A percentile compares a stretch with the other conserved stretches of the same genome.
These are phyloP conservation scores for Talaromyces trachyspermus DNA, from an alignment of 495 filamentous ascomycete species.

Conservation along the genomic window DNA sequence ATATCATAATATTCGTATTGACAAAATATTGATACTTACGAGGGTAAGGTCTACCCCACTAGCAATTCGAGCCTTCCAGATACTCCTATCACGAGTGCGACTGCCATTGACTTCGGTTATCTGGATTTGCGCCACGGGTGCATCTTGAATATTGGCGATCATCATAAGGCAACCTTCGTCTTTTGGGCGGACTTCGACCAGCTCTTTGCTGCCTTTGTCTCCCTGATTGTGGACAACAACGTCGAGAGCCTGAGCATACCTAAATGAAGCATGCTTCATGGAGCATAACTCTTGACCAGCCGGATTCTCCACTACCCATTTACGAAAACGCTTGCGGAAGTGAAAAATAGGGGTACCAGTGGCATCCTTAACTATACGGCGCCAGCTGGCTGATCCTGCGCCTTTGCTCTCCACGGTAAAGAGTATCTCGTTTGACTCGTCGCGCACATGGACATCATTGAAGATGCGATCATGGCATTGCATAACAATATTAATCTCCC, in stretches of 20 bases:
- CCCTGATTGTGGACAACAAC: slow-evolving; percentile 6
- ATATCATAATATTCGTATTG: neutral
- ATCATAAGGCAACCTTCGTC: slow-evolving; percentile 5
- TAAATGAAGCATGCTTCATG: neutral
- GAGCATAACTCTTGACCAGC: slow-evolving; percentile 1
- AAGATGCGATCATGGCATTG: slow-evolving; percentile 11
- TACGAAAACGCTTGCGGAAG: slow-evolving; percentile 9
- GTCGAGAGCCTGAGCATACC: slow-evolving; percentile 10
- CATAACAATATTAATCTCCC: slow-evolving; percentile 8
- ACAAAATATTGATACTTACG: slow-evolving; percentile 5
- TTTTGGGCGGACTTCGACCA: slow-evolving; percentile 7
- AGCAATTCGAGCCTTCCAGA: slow-evolving; percentile 12
- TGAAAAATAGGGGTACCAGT: slow-evolving; percentile 9
- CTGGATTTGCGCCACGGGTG: slow-evolving; percentile 8
- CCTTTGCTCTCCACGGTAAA: slow-evolving; percentile 7
- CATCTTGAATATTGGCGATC: slow-evolving; percentile 1
- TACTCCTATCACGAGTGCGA: slow-evolving; percentile 6
- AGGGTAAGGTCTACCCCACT: slow-evolving; percentile 10
- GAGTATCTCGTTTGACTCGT: slow-evolving; percentile 1
- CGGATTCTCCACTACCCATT: slow-evolving; percentile 11
- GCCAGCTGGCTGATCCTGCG: neutral
- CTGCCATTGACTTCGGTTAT: slow-evolving; percentile 5
- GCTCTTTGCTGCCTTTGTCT: slow-evolving; percentile 4
- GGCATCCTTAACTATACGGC: slow-evolving; percentile 11
- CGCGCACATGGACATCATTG: slow-evolving; percentile 9